Conservation (phyloP, 2,329 filamentous ascomycete genomes). For the Ascochyta clinopodiicola region DNA sequence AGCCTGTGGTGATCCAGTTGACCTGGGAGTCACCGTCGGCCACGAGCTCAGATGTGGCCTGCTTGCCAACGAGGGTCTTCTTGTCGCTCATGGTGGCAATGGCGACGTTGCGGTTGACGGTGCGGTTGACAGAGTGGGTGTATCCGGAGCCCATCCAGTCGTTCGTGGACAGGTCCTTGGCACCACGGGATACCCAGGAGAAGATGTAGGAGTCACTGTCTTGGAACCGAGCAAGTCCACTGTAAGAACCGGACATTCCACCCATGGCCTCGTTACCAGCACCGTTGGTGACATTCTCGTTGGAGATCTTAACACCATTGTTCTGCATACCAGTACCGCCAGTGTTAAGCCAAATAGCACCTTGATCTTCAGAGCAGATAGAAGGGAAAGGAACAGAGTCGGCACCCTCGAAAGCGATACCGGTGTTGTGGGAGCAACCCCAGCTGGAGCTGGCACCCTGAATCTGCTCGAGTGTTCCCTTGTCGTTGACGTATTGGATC, state of each 20-base stretch:
- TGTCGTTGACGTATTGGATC: slow-evolving; percentile 58
- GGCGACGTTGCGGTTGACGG: slow-evolving; percentile 66
- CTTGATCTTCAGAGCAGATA: slow-evolving; percentile 68
- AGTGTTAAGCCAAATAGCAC: slow-evolving; percentile 69
- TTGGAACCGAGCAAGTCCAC: slow-evolving; percentile 61
- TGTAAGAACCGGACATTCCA: slow-evolving; percentile 69
- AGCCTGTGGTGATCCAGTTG: slow-evolving; percentile 64
- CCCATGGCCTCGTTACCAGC: slow-evolving; percentile 65
- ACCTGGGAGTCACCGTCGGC: slow-evolving; percentile 64
- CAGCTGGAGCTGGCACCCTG: slow-evolving; percentile 62
- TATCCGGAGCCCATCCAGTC: slow-evolving; percentile 65
- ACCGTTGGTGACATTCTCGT: slow-evolving; percentile 68
- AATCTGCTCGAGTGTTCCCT: slow-evolving; percentile 60
- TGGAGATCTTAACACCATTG: slow-evolving; percentile 66
- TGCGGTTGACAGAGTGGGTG: slow-evolving; percentile 61
- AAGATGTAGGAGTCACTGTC: slow-evolving; percentile 64
- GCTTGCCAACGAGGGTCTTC: slow-evolving; percentile 60
- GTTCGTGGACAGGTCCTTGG: slow-evolving; percentile 61
- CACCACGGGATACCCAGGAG: slow-evolving; percentile 67
- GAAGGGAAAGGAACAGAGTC: slow-evolving; percentile 65
- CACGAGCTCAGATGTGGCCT: slow-evolving; percentile 63
- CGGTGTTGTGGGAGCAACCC: slow-evolving; percentile 70
- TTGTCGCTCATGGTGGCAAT: slow-evolving; percentile 65
- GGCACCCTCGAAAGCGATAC: slow-evolving; percentile 67
- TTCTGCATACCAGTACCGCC: slow-evolving; percentile 66